Evolutionary conservation across 208 protist genomes (phyloP).

Genomic region (Paratrypanosoma confusum): DNA sequence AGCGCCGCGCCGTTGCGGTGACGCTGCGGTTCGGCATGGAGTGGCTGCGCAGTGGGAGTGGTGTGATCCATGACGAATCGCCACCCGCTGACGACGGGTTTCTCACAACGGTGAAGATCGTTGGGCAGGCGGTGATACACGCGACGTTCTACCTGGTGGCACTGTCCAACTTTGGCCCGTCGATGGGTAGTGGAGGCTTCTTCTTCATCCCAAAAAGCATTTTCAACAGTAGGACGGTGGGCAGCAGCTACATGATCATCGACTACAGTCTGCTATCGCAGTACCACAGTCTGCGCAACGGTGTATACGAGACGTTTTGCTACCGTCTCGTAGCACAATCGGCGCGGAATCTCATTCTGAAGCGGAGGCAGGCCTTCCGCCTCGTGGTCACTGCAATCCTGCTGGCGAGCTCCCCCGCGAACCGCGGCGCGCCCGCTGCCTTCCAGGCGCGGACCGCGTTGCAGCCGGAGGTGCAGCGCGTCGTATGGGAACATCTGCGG

Average conservation of each 20-base stretch:
- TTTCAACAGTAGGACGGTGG: constrained; percentile 29
- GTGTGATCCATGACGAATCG: constrained; percentile 34
- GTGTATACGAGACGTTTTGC: too few species aligned
- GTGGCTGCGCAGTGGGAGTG: constrained; percentile 45
- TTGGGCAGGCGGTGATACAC: constrained; percentile 44
- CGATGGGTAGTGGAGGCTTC: constrained; percentile 33
- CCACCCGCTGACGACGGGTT: constrained; percentile 22
- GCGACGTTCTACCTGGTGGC: constrained; percentile 63
- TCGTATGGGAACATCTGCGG: too few species aligned
- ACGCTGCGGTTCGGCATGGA: constrained; percentile 41
- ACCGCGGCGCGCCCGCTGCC: too few species aligned
- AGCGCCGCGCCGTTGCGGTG: constrained; percentile 46
- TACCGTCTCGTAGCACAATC: too few species aligned
- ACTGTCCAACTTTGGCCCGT: constrained; percentile 56
- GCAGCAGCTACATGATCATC: constrained; percentile 47
- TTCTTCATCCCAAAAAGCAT: constrained; percentile 57
- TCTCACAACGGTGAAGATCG: constrained; percentile 63
- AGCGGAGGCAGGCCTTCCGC: too few species aligned
- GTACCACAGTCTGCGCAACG: too few species aligned
- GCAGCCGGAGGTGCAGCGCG: too few species aligned
- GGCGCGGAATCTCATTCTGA: too few species aligned
- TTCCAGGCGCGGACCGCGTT: too few species aligned
- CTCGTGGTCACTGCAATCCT: too few species aligned
- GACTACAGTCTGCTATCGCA: too few species aligned
- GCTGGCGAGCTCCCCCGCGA: too few species aligned